Conservation (phyloP, 257 asterid genomes). For the Phtheirospermum japonicum region DNA sequence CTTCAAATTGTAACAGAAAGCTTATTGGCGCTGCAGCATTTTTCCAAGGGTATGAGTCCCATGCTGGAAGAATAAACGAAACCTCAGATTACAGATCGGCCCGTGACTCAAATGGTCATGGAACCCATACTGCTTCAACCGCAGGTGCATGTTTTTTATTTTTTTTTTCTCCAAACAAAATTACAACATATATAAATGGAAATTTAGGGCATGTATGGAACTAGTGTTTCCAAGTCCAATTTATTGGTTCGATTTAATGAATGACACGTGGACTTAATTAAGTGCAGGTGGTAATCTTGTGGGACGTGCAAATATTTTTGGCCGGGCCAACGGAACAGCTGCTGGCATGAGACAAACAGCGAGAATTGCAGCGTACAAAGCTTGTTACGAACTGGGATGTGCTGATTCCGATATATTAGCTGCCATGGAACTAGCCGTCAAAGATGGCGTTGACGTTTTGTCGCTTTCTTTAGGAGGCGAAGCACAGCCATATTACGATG, state of each 20-base stretch:
- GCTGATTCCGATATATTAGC: constrained; percentile 54
- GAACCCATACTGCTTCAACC: constrained; percentile 72
- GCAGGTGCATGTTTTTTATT: constrained; percentile 37
- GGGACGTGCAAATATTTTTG: constrained; percentile 48
- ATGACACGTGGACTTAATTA: no score
- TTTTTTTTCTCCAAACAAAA: no score
- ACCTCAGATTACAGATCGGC: constrained; percentile 27
- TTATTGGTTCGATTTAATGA: no score
- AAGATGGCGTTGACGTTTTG: constrained; percentile 61
- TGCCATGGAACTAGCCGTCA: constrained; percentile 64
- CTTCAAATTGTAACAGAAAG: constrained; percentile 61
- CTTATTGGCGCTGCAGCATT: constrained; percentile 69
- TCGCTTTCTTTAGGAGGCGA: constrained; percentile 48
- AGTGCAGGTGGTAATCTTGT: constrained; percentile 52
- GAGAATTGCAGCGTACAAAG: constrained; percentile 65
- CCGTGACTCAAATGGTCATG: constrained; percentile 69
- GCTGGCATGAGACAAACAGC: constrained; percentile 61
- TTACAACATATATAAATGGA: no score
- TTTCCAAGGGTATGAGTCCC: constrained; percentile 39
- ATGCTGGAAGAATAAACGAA: not conserved
- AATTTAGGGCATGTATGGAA: no score
- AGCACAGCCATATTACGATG: constrained; percentile 40
- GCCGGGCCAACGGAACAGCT: constrained; percentile 58
- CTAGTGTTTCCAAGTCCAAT: no score
- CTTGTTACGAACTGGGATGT: constrained; percentile 21